Evolutionary conservation across 768 basidiomycete species (phyloP).

Genomic region (Boletellus emodensis): DNA sequence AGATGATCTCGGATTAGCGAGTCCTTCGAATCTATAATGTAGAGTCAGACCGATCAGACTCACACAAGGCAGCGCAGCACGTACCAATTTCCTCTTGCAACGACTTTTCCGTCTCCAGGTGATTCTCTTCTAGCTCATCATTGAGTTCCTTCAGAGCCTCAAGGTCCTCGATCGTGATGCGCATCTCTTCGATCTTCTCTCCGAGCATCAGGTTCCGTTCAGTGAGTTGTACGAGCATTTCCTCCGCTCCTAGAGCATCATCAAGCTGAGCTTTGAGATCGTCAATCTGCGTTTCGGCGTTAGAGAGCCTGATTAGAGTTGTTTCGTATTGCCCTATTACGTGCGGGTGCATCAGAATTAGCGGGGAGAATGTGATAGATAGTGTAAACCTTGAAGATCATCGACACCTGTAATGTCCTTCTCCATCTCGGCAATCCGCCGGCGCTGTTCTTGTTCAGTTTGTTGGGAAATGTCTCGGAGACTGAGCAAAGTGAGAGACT

Average conservation of each 20-base stretch:
- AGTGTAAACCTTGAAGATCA: constrained; percentile 66
- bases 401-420: constrained; percentile 76
- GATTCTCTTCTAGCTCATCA: constrained; percentile 96
- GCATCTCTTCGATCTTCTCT: constrained; percentile 99
- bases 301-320: constrained; percentile 72
- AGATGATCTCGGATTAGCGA: constrained; percentile 61
- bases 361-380: not conserved
- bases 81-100: constrained; percentile 86
- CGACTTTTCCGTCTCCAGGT: constrained; percentile 87
- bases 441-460: constrained; percentile 78
- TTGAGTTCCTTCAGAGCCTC: constrained; percentile 94
- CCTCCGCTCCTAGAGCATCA: constrained; percentile 92
- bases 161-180: constrained; percentile 91
- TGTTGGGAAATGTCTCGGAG: constrained; percentile 87
- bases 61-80: constrained; percentile 15
- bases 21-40: constrained; percentile 64
- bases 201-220: constrained; percentile 90
- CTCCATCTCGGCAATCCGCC: constrained; percentile 83
- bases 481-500: constrained; percentile 35
- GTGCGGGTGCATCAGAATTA: constrained; percentile 4
- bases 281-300: constrained; percentile 89
- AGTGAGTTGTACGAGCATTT: constrained; percentile 92
- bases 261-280: constrained; percentile 93
- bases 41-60: not conserved
- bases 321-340: constrained; percentile 72